Percentiles rank a stretch among this genome's conserved stretches.
These are phyloP conservation scores for Kernera saxatilis DNA, from an alignment of 345 rosid genomes.

Conservation along the genomic window DNA sequence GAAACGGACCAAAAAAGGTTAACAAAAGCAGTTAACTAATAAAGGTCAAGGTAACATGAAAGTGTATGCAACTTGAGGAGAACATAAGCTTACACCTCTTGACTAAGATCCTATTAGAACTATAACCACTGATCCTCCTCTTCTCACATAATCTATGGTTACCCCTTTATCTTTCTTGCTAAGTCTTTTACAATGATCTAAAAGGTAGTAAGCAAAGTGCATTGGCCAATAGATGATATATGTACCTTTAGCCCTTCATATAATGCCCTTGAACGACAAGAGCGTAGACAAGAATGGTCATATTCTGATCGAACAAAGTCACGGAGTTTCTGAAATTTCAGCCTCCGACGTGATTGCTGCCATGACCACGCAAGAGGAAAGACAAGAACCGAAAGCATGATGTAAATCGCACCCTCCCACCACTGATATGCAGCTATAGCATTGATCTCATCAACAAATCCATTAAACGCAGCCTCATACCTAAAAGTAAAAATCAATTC, in stretches of 20 bases:
- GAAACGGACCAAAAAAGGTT: too few species aligned
- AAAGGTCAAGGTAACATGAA: not conserved
- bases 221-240: not conserved
- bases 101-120: not conserved
- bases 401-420: conserved; percentile 92
- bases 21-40: not conserved
- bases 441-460: conserved; percentile 89
- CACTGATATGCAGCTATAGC: conserved; percentile 83
- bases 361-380: conserved; percentile 93
- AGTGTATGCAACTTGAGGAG: not conserved
- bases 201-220: not conserved
- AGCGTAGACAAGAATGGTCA: conserved; percentile 92
- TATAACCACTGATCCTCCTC: not conserved
- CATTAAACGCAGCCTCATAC: conserved; percentile 80
- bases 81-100: not conserved
- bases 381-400: conserved; percentile 68
- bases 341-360: conserved; percentile 70
- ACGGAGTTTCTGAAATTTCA: conserved; percentile 82
- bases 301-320: conserved; percentile 94
- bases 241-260: conserved; percentile 91
- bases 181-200: not conserved
- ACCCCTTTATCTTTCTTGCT: not conserved
- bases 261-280: conserved; percentile 94
- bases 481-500: conserved; percentile 28
- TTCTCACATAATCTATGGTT: not conserved